Evolutionary conservation across 164 flowering plant species (phyloP).

Genomic region (Cinnamomum micranthum): DNA sequence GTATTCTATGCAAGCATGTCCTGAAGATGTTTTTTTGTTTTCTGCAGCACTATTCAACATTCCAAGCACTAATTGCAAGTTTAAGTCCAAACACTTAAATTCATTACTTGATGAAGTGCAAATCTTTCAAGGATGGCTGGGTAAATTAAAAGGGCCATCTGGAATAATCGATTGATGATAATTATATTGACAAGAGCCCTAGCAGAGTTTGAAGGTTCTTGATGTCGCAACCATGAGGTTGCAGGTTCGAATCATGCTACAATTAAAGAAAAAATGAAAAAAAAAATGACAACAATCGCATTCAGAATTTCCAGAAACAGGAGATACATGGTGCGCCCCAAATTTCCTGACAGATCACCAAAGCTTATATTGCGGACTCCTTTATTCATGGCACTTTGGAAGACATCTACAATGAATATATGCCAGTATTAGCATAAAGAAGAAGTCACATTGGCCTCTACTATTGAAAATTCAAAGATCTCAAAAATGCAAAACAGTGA

Average conservation of each 20-base stretch:
- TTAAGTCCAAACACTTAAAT: not conserved
- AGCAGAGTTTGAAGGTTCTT: not conserved
- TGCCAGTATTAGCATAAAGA: not conserved
- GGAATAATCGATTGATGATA: not conserved
- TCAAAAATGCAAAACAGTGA: conserved; percentile 2
- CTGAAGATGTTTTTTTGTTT: not conserved
- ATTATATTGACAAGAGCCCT: not conserved
- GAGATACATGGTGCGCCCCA: conserved; percentile 89
- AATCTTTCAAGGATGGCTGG: not conserved
- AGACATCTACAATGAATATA: conserved; percentile 55
- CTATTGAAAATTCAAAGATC: not conserved
- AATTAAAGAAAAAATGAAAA: not conserved
- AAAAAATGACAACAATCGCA: not conserved
- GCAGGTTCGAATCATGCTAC: no score
- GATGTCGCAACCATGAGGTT: not conserved
- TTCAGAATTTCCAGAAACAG: conserved; percentile 5
- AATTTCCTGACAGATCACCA: conserved; percentile 87
- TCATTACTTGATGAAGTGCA: not conserved
- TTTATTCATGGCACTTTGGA: conserved; percentile 73
- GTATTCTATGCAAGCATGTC: not conserved
- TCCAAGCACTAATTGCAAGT: not conserved
- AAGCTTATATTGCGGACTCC: conserved; percentile 89
- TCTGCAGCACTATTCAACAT: not conserved
- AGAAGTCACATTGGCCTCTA: not conserved
- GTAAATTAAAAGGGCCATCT: not conserved